Base-by-base conservation (phyloP, 2,329 filamentous ascomycete genomes). In the Curvularia hawaiiensis region DNA sequence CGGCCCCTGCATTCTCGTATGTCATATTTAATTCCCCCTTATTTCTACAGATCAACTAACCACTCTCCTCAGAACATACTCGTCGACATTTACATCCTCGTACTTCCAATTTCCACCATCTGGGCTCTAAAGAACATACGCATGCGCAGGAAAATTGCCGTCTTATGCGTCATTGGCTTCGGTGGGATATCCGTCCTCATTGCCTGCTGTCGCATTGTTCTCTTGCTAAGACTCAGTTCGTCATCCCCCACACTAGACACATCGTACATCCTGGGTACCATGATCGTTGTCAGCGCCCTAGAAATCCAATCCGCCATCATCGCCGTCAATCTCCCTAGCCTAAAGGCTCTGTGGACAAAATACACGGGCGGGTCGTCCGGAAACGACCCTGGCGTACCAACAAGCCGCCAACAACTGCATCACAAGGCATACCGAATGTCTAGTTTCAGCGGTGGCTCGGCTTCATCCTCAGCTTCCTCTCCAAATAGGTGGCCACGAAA, bases 281-380 rank as follows among this genome's bases (percentile, higher is more conserved):
- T 52, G 46, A 35, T 48, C 6, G 48, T 50, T 1, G 46, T 54
- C 16, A 39, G 49, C 18, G 40, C 43, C 3, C 51, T 56, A n/a
- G 43, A 56, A 33, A 51, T 56, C 1, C 54, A 56, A 49, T 56
- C 16, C 12, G 50, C 49, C 9, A 56, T 56, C 18, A 41, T 57
- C 14, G 50, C 54, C 35, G 38, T 38, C 24, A 57, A 57, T 16
- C 18, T 53, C 4, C 50, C 50, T 5, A 51, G 50, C 6, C 52
- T 49, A n/a, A 53, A 53, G 22, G 35, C 50, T 24, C 54, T 57
- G 1, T 57, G 44, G 44, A 44, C 22, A 12, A 48, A 48, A 6
- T n/a, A 38, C 16, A 48, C 35, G 20, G 50, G 50, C 12, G 35
- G 31, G 20, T 20, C 44, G 5, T 18, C 44, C 2, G 28, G 18